Evolutionary conservation across 2,329 filamentous ascomycete species (phyloP).

Genomic region (Aspergillus novoparasiticus): DNA sequence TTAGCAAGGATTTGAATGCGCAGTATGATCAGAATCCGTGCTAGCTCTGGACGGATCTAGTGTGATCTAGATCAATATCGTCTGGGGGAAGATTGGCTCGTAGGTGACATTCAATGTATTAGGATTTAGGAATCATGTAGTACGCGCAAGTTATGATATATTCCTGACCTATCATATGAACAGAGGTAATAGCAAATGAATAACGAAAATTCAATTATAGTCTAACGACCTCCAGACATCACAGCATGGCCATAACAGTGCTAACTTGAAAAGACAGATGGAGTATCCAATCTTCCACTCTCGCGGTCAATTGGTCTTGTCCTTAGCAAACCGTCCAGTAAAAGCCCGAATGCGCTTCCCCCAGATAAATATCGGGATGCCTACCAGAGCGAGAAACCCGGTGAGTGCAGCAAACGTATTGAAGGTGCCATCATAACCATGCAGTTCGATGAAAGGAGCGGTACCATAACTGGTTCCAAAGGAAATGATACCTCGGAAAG

Average conservation of each 20-base stretch:
- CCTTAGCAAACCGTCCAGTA: constrained; percentile 24
- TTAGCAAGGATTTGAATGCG: neutral
- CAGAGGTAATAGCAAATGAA: neutral
- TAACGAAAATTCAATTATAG: neutral
- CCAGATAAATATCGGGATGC: constrained; percentile 34
- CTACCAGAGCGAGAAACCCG: constrained; percentile 30
- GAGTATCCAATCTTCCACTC: neutral
- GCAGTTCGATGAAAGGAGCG: constrained; percentile 23
- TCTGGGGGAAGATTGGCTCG: neutral
- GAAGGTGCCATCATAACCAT: constrained; percentile 40
- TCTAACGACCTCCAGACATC: neutral
- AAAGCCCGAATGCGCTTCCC: constrained; percentile 34
- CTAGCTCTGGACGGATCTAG: neutral
- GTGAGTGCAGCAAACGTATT: constrained; percentile 36
- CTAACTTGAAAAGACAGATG: neutral
- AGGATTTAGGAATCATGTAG: neutral
- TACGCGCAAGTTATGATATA: too few relatives aligned
- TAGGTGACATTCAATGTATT: neutral
- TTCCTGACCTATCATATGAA: neutral
- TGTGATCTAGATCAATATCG: neutral
- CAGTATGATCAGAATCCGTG: neutral
- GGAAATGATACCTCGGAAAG: constrained; percentile 49
- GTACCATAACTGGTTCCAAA: constrained; percentile 48
- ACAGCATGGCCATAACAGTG: too few relatives aligned
- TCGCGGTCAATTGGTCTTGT: neutral